A percentile compares a stretch with the other conserved stretches of the same genome.
Conservation (phyloP, 2,329 filamentous ascomycete species). For the Venturia aucupariae region DNA sequence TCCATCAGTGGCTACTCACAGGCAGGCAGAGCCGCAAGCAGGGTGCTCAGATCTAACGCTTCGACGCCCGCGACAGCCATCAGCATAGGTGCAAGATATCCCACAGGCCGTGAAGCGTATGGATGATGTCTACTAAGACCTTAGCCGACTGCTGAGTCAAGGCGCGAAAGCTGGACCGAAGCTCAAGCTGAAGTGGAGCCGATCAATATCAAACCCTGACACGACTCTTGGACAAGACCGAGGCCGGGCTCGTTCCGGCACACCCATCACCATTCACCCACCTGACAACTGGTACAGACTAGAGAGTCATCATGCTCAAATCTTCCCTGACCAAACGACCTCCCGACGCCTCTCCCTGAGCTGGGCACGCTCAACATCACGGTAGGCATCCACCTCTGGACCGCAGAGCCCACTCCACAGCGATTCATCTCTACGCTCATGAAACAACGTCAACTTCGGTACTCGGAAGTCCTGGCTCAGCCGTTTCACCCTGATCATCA, state of each 20-base stretch:
- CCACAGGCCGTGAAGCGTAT: neutral
- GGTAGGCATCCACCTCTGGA: neutral
- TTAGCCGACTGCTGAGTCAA: neutral
- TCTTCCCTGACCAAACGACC: neutral
- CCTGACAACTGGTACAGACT: neutral
- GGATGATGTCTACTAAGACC: neutral
- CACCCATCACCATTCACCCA: too few relatives aligned
- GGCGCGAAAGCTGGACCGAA: neutral
- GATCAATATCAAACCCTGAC: neutral
- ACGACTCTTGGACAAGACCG: neutral
- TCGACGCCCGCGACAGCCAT: neutral
- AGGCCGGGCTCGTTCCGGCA: too few relatives aligned
- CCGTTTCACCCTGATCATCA: neutral
- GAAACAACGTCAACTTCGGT: too few relatives aligned
- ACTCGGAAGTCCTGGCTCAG: neutral
- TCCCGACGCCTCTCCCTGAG: neutral
- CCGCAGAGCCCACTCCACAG: neutral
- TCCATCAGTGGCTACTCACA: conserved; percentile 22
- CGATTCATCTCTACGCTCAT: too few relatives aligned
- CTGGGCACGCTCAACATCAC: neutral
- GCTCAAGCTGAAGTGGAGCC: neutral
- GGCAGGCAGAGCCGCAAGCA: conserved; percentile 16
- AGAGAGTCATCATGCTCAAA: neutral
- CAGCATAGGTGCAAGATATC: neutral
- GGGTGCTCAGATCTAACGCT: conserved; percentile 15